phyloP scores from a whole-genome alignment of 2,329 filamentous ascomycete genomes.

The Pseudopithomyces chartarum region DNA sequence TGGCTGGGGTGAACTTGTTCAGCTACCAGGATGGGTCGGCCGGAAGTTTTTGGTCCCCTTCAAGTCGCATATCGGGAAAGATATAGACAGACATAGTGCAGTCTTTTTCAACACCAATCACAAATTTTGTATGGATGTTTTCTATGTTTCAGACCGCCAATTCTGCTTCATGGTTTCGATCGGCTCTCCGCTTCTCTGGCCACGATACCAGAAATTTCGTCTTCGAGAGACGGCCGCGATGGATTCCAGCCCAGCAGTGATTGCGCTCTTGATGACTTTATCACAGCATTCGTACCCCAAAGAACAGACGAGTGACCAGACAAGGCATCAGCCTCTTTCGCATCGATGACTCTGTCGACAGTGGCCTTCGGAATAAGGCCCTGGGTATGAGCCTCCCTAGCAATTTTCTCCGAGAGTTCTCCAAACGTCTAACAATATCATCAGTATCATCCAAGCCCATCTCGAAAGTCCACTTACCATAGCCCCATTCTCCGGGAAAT shows the following conservation, averaged over 20 bases:
- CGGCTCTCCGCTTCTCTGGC: slow-evolving; percentile 5
- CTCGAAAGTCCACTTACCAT: slow-evolving; percentile 5
- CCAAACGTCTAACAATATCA: slow-evolving; percentile 15
- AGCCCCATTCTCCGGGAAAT: slow-evolving; percentile 66
- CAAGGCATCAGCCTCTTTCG: slow-evolving; percentile 20
- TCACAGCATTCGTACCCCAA: slow-evolving; percentile 24
- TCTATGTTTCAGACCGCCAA: too few relatives aligned
- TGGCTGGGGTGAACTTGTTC: too few relatives aligned
- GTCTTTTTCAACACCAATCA: too few relatives aligned
- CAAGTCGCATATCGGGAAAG: too few relatives aligned
- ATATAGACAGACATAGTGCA: too few relatives aligned
- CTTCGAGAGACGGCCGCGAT: slow-evolving; percentile 10
- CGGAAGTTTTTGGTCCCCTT: too few relatives aligned
- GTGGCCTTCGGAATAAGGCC: slow-evolving; percentile 14
- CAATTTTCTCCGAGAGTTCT: slow-evolving; percentile 13
- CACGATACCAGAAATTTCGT: slow-evolving; percentile 14
- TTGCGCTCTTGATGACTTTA: slow-evolving; percentile 15
- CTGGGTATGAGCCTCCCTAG: slow-evolving; percentile 20
- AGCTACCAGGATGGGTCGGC: too few relatives aligned
- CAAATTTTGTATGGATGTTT: too few relatives aligned
- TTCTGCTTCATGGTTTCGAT: not conserved
- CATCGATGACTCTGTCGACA: slow-evolving; percentile 17
- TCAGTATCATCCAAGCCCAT: not conserved
- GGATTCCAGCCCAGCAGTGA: slow-evolving; percentile 18
- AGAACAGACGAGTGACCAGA: slow-evolving; percentile 20